Evolutionary conservation across 345 rosid genomes (phyloP).

Genomic region (Eucalyptus cloeziana): DNA sequence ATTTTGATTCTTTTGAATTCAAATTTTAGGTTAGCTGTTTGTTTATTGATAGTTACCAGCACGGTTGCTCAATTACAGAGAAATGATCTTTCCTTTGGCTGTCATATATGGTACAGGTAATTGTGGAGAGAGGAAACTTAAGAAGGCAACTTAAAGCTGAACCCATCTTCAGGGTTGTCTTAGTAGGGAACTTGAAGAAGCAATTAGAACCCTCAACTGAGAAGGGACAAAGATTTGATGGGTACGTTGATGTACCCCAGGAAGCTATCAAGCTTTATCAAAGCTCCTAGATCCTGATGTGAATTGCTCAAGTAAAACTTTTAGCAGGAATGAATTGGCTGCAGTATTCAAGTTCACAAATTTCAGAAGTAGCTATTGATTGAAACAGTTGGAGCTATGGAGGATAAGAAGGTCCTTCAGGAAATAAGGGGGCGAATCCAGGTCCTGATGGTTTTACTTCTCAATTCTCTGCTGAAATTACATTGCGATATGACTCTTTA

Average conservation of each 20-base stretch:
- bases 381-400: not conserved
- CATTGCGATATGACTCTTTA: not conserved
- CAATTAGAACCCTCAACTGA: not conserved
- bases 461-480: not conserved
- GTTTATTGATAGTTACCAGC: not conserved
- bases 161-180: not conserved
- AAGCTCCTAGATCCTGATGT: not conserved
- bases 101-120: not conserved
- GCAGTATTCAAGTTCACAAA: not conserved
- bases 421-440: not conserved
- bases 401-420: not conserved
- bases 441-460: not conserved
- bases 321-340: not conserved
- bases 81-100: not conserved
- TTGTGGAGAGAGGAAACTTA: not conserved
- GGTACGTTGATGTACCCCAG: not conserved
- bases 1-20: not conserved
- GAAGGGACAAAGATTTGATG: not conserved
- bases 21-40: not conserved
- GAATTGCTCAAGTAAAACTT: not conserved
- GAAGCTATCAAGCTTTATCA: not conserved
- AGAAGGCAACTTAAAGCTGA: not conserved
- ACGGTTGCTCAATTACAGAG: not conserved
- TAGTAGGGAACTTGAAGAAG: not conserved
- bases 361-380: not conserved